Percentiles rank a stretch among this genome's conserved stretches.
These are phyloP conservation scores for Hyphopichia pseudoburtonii DNA, from an alignment of 1,139 yeast species.

Conservation along the genomic window DNA sequence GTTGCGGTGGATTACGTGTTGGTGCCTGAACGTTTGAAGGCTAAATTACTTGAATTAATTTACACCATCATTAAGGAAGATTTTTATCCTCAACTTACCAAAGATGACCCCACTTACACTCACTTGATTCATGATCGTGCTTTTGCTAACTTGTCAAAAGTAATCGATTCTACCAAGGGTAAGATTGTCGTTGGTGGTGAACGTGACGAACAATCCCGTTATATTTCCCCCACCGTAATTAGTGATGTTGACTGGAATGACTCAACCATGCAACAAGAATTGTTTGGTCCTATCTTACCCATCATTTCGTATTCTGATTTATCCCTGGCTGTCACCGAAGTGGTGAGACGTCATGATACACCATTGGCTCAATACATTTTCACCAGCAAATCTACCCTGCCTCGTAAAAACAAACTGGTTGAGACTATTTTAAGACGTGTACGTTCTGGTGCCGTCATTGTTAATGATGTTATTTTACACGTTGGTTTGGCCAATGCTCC, in stretches of 20 bases:
- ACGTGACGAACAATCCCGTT: slow-evolving; percentile 44
- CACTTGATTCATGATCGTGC: slow-evolving; percentile 66
- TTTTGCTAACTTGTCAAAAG: slow-evolving; percentile 48
- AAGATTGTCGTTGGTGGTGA: slow-evolving; percentile 57
- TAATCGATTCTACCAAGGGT: slow-evolving; percentile 59
- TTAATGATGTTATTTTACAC: slow-evolving; percentile 76
- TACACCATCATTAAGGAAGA: slow-evolving; percentile 41
- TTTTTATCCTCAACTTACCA: slow-evolving; percentile 43
- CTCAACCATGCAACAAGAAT: slow-evolving; percentile 69
- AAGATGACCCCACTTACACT: slow-evolving; percentile 41
- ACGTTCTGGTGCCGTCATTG: slow-evolving; percentile 71
- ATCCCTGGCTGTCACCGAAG: slow-evolving; percentile 44
- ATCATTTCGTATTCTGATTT: slow-evolving; percentile 57
- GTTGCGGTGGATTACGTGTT: slow-evolving; percentile 83
- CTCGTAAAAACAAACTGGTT: slow-evolving; percentile 46
- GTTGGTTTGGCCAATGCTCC: slow-evolving; percentile 74
- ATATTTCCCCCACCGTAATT: slow-evolving; percentile 69
- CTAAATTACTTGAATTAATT: slow-evolving; percentile 50
- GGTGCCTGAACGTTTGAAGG: slow-evolving; percentile 58
- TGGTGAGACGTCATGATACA: slow-evolving; percentile 64
- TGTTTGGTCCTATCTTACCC: slow-evolving; percentile 88
- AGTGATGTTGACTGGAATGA: slow-evolving; percentile 65
- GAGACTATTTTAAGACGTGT: slow-evolving; percentile 51
- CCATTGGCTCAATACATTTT: slow-evolving; percentile 85
- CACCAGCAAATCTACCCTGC: slow-evolving; percentile 42